Evolutionary conservation across 306 rosid genomes (phyloP).

Genomic region (Oemleria cerasiformis): DNA sequence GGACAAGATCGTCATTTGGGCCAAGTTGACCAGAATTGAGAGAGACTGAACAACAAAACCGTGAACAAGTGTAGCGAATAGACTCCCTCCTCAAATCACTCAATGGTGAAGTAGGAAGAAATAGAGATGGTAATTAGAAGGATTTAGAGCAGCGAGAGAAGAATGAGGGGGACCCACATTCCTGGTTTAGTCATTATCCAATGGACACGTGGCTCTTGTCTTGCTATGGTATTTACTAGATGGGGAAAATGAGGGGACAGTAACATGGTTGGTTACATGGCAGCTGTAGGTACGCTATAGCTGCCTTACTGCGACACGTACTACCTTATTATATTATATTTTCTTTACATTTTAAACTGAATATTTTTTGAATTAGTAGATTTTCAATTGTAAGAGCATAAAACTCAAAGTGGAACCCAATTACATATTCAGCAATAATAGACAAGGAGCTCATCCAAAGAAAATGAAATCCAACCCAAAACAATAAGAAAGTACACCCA

Average conservation of each 20-base stretch:
- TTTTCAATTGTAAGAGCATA: too few species aligned
- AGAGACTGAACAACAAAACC: not conserved
- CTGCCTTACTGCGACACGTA: too few species aligned
- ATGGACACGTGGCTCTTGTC: not conserved
- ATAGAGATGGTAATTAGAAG: not conserved
- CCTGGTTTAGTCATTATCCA: not conserved
- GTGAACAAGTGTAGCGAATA: not conserved
- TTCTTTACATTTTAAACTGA: too few species aligned
- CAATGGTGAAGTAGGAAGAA: not conserved
- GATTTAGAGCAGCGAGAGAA: not conserved
- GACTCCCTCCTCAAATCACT: not conserved
- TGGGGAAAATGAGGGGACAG: not conserved
- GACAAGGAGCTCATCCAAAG: too few species aligned
- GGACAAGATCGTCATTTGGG: conserved; percentile 48
- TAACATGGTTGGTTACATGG: not conserved
- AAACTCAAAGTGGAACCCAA: too few species aligned
- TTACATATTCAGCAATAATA: too few species aligned
- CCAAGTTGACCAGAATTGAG: not conserved
- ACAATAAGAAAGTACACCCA: too few species aligned
- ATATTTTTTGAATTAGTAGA: too few species aligned
- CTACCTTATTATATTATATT: too few species aligned
- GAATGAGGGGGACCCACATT: not conserved
- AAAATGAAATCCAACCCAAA: too few species aligned
- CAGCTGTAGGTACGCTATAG: not conserved
- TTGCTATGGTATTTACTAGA: not conserved